Conservation (phyloP, 495 filamentous ascomycete genomes). For the Xylaria curta region DNA sequence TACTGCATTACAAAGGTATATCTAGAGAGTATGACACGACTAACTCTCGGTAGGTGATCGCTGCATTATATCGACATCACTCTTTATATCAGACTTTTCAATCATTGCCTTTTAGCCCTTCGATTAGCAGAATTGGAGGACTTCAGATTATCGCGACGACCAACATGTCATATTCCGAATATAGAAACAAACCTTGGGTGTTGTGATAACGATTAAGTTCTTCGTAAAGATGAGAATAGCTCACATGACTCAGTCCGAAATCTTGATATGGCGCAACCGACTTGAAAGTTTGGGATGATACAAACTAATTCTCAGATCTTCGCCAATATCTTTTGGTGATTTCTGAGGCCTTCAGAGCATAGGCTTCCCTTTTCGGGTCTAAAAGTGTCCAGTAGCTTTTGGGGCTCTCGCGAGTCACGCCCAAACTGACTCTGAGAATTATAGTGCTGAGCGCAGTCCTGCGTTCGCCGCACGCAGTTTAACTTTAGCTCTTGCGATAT, state of each 20-base stretch:
- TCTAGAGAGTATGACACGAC: not conserved
- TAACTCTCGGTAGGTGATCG: not conserved
- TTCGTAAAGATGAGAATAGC: slow-evolving; percentile 52
- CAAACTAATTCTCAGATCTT: slow-evolving; percentile 50
- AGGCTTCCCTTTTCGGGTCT: not conserved
- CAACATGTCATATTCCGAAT: slow-evolving; percentile 39
- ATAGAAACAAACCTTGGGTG: not conserved
- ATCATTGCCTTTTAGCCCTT: slow-evolving; percentile 57
- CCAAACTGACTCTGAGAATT: not conserved
- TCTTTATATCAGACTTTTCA: slow-evolving; percentile 63
- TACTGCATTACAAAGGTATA: not conserved
- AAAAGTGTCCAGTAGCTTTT: not conserved
- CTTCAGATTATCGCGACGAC: slow-evolving; percentile 62
- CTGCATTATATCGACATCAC: no score
- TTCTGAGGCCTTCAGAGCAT: not conserved
- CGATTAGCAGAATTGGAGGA: slow-evolving; percentile 58
- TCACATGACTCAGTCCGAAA: slow-evolving; percentile 52
- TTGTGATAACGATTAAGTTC: slow-evolving; percentile 55
- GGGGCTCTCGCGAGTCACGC: not conserved
- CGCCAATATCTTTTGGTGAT: slow-evolving; percentile 36
- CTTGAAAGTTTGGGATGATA: slow-evolving; percentile 38
- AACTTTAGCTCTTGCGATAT: slow-evolving; percentile 59
- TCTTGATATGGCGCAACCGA: slow-evolving; percentile 49
- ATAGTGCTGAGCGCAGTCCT: slow-evolving; percentile 50
- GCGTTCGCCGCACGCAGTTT: slow-evolving; percentile 58